A percentile compares a stretch with the other conserved stretches of the same genome.
Conservation (phyloP, 1,284 basidiomycete species). For the Ustilago shanxiensis region DNA sequence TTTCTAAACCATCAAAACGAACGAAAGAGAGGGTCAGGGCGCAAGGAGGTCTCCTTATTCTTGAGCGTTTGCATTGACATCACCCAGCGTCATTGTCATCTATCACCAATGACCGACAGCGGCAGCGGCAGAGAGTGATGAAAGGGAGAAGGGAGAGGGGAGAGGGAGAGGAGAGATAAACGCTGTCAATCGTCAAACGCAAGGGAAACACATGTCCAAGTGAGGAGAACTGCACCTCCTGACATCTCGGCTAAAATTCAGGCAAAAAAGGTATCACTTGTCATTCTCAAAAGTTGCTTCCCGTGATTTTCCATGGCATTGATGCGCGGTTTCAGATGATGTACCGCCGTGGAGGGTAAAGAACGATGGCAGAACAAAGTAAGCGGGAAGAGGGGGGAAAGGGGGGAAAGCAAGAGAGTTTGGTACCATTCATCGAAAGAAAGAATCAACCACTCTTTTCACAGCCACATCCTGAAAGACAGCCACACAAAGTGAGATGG, state of each 20-base stretch:
- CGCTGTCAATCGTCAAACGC: background rate
- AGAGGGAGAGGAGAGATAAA: background rate
- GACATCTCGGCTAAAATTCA: slow-evolving; percentile 40
- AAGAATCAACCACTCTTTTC: background rate
- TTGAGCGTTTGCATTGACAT: background rate
- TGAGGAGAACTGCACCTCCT: slow-evolving; percentile 26
- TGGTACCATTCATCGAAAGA: background rate
- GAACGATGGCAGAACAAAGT: too few relatives aligned
- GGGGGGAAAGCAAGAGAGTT: background rate
- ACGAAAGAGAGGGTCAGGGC: background rate
- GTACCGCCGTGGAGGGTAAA: background rate
- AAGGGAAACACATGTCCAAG: slow-evolving; percentile 5
- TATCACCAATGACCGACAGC: too few relatives aligned
- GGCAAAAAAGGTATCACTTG: slow-evolving; percentile 10
- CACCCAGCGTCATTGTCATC: too few relatives aligned
- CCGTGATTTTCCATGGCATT: background rate
- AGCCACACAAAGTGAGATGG: too few relatives aligned
- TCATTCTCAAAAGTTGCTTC: background rate
- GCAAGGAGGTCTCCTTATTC: slow-evolving; percentile 1
- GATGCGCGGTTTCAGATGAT: background rate
- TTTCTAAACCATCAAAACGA: background rate
- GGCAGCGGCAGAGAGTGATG: background rate
- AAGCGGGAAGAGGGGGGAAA: too few relatives aligned
- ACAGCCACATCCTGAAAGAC: background rate
- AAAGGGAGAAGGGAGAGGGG: background rate